A percentile compares a stretch with the other conserved stretches of the same genome.
Conservation (phyloP, 2,329 filamentous ascomycete species). For the Nemania sp. region DNA sequence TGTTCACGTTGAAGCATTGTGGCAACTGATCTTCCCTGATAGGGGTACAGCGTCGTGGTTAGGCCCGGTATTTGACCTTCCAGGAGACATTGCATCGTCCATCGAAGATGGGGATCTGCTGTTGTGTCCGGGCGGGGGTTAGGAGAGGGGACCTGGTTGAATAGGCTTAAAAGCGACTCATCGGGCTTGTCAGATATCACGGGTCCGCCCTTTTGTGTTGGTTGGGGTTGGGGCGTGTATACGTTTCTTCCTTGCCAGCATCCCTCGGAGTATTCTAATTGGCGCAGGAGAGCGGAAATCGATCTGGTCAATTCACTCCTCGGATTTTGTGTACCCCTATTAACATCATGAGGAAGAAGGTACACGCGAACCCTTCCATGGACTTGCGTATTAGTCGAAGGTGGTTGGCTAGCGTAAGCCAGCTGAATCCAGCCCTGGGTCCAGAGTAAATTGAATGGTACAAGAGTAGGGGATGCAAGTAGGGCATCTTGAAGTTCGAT, state of each 20-base stretch:
- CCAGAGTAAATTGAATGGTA: conserved; percentile 51
- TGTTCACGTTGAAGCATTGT: conserved; percentile 81
- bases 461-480: conserved; percentile 45
- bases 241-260: conserved; percentile 66
- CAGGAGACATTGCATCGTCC: conserved; percentile 68
- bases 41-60: conserved; percentile 75
- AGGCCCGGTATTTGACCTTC: conserved; percentile 67
- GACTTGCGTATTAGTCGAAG: conserved; percentile 26
- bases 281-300: conserved; percentile 61
- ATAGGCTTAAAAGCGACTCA: conserved; percentile 73
- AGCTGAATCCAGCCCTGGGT: conserved; percentile 58
- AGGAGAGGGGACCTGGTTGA: conserved; percentile 80
- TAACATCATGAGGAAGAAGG: conserved; percentile 74
- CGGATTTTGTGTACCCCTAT: conserved; percentile 64
- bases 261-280: conserved; percentile 66
- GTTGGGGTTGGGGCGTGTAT: conserved; percentile 30
- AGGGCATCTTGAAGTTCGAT: conserved; percentile 48
- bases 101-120: conserved; percentile 61
- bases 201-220: conserved; percentile 46
- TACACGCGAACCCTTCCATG: conserved; percentile 65
- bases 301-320: conserved; percentile 59
- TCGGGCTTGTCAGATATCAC: conserved; percentile 54
- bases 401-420: conserved; percentile 51
- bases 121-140: conserved; percentile 65
- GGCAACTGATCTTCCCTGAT: conserved; percentile 82